Percentiles rank a stretch among this genome's conserved stretches.
Evolutionary conservation across 1,284 basidiomycete species (phyloP).

Genomic region (Gymnopus androsaceus): DNA sequence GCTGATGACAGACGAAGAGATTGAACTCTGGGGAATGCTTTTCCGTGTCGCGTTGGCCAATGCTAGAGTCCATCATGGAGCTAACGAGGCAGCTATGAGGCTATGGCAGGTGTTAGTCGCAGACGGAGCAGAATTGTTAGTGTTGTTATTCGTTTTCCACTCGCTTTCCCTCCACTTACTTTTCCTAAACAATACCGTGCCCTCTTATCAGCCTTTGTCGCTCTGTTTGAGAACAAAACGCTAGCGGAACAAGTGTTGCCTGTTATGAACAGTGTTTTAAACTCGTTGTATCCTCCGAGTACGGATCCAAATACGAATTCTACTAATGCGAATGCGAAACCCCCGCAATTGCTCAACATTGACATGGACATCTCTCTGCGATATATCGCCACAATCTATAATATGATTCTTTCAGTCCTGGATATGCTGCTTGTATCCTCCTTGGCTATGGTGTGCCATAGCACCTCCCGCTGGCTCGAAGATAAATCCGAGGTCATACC

Average conservation of each 20-base stretch:
- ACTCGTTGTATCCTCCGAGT: slow-evolving; percentile 35
- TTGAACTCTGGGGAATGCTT: slow-evolving; percentile 1
- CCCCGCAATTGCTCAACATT: too few relatives aligned
- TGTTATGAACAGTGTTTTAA: slow-evolving; percentile 31
- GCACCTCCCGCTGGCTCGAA: slow-evolving; percentile 52
- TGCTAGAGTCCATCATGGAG: background rate
- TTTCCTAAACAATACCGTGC: slow-evolving; percentile 4
- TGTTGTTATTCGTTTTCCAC: background rate
- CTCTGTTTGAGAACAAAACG: background rate
- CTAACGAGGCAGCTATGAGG: background rate
- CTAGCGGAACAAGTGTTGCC: background rate
- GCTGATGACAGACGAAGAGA: background rate
- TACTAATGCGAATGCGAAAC: too few relatives aligned
- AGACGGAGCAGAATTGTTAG: background rate
- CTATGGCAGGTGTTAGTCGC: background rate
- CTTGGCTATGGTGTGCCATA: slow-evolving; percentile 37
- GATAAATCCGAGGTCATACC: slow-evolving; percentile 44
- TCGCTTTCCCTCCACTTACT: background rate
- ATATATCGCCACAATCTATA: slow-evolving; percentile 36
- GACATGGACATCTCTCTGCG: slow-evolving; percentile 33
- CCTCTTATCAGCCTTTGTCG: background rate
- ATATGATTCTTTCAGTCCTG: slow-evolving; percentile 31
- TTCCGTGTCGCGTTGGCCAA: background rate
- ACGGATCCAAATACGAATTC: slow-evolving; percentile 29
- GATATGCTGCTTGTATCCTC: slow-evolving; percentile 29